Evolutionary conservation across 495 filamentous ascomycete species (phyloP), one percentile per base, ranked within the genome.

Genomic region (Recurvomyces mirabilis): DNA sequence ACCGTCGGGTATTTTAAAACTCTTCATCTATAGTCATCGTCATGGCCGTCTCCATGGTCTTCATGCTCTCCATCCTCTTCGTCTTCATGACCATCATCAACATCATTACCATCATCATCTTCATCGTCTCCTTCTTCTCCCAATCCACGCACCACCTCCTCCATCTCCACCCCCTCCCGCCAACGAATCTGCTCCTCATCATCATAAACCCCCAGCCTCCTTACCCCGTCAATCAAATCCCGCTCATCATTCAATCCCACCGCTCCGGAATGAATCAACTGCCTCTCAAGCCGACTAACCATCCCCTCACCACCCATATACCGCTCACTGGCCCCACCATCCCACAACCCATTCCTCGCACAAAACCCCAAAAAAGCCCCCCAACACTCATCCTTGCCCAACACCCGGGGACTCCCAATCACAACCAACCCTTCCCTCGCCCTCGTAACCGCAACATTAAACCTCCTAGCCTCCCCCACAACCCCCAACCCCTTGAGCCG

Each of bases 381-480:
- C 73, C 73, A 77, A 33, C 57, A 41, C 14, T 57, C 52, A 45
- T 70, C 67, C 23, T 55, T 51, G 22, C 53, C 57, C 35, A 77
- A 42, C 20, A 75, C 57, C 46, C 63, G 60, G 14, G 66, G 61
- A 43, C 64, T 68, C 4, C 73, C 73, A 43, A 77, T 60, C 13
- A 75, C 62, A 30, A 76, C 57, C 23, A 76, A 52, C 1, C 69
- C 73, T 55, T 66, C 56, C 46, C 68, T 73, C 7, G 73, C 71
- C 26, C 72, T 54, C 7, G 73, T 76, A n/a, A 77, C 49, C 5
- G 72, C 73, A 3, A 76, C 71, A 52, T 75, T 75, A 41, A 70
- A 62, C 47, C 63, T 60, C 41, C 68, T 68, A 7, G 61, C 56
- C 54, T 69, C 63, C 33, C 65, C 58, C 6, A 77, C 54, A 14